Base-by-base conservation (phyloP, 2,329 filamentous ascomycete genomes). In the Penicillium fuscoglaucum region DNA sequence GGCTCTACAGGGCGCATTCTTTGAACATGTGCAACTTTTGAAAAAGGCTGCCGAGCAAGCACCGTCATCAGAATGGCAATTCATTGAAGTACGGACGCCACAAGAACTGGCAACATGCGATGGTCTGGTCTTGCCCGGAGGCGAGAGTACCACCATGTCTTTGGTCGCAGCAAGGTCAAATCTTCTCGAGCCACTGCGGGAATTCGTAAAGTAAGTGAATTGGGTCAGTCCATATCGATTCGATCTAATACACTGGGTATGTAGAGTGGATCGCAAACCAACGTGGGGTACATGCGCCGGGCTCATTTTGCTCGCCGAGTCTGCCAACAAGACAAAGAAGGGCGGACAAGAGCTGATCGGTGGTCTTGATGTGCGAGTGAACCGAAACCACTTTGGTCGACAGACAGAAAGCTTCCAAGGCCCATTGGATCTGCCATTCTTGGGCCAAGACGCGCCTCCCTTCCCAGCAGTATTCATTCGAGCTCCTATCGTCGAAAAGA, bases 251-350 rank as follows among this genome's bases (percentile, higher is more conserved):
- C 58, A 28, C 60, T 61, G 63, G 62, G 59, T 64, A 57, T 61
- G 41, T 63, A 93, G 90, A 70, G 80, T 90, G 41, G 79, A 86
- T 52, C 86, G 89, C 65, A 92, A 90, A 67, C 93, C 93, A 12
- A 90, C 90, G 26, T 99, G 93, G 93, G 95, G 95, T 57, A 98
- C 95, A 21, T 99, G 95, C 74, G 95, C 95, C 13, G 95, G 95
- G 10, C 83, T 98, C 57, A 97, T 99, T 66, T 80, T 98, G 49
- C 87, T 99, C 50, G 89, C 92, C 2, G 90, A 96, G 70, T 87
- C 89, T 58, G 93, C 92, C 50, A 96, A 93, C 73, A 85, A 88
- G 61, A 92, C 90, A 39, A 98, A 97, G 74, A 87, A 90, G 69
- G 92, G 91, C 44, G 93, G 93, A 0, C 95, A 98, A 75, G 91